phyloP scores from a whole-genome alignment of 306 rosid species.

The Vigna reflexopilosa region DNA sequence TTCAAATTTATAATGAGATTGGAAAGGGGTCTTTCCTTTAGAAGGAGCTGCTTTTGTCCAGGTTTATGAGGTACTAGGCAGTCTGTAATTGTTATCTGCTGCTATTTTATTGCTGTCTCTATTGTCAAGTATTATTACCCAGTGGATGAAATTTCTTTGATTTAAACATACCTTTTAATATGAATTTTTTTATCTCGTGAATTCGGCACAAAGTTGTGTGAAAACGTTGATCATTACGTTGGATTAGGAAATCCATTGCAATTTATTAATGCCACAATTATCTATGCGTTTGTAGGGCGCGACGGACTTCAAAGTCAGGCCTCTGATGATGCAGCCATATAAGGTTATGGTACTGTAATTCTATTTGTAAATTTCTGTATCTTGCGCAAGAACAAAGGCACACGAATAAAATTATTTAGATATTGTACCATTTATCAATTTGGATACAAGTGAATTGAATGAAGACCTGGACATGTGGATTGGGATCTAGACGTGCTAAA shows the following conservation, averaged over 20 bases:
- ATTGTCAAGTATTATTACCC: neutral
- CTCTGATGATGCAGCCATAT: slow-evolving; percentile 33
- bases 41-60: slow-evolving; percentile 10
- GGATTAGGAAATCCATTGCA: slow-evolving; percentile 9
- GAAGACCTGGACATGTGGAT: slow-evolving; percentile 35
- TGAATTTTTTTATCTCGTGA: neutral
- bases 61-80: slow-evolving; percentile 12
- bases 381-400: slow-evolving; percentile 40
- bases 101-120: slow-evolving; percentile 28
- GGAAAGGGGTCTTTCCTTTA: slow-evolving; percentile 2
- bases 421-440: slow-evolving; percentile 42
- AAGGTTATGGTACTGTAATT: slow-evolving; percentile 30
- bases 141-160: slow-evolving; percentile 20
- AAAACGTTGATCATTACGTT: slow-evolving; percentile 17
- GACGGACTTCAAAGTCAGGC: slow-evolving; percentile 33
- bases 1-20: neutral
- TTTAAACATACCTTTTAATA: slow-evolving; percentile 15
- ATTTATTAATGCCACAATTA: slow-evolving; percentile 23
- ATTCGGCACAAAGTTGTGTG: slow-evolving; percentile 11
- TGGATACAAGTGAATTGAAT: slow-evolving; percentile 30
- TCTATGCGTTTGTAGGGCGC: slow-evolving; percentile 41
- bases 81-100: slow-evolving; percentile 27
- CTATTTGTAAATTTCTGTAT: slow-evolving; percentile 45
- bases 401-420: slow-evolving; percentile 18
- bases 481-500: slow-evolving; percentile 24